phyloP scores from a whole-genome alignment of 306 rosid genomes.

The Luffa aegyptiaca region DNA sequence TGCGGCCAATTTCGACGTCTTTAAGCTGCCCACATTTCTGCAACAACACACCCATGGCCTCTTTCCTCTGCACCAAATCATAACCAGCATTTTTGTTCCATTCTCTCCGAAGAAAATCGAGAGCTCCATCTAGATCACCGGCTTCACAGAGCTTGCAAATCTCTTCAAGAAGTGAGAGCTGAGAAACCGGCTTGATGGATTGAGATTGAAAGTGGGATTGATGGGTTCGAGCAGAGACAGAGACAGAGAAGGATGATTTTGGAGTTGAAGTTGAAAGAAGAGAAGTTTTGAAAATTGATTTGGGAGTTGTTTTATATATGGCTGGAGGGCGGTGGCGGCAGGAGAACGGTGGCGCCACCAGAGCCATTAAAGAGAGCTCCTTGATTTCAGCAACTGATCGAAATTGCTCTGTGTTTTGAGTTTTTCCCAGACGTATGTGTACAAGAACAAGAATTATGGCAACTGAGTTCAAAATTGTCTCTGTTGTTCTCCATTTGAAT shows the following conservation, averaged over 20 bases:
- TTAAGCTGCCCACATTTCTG: slow-evolving; percentile 44
- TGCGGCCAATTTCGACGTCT: slow-evolving; percentile 42
- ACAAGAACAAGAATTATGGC: not conserved
- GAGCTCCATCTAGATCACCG: slow-evolving; percentile 40
- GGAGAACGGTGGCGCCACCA: slow-evolving; percentile 22
- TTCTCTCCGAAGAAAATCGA: slow-evolving; percentile 27
- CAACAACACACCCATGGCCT: slow-evolving; percentile 35
- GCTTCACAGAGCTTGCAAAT: slow-evolving; percentile 37
- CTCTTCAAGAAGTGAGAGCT: slow-evolving; percentile 23
- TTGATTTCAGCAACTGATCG: not conserved
- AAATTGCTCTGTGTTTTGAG: not conserved
- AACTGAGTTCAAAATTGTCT: not conserved
- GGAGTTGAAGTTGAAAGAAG: slow-evolving; percentile 14
- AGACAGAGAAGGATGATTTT: slow-evolving; percentile 4
- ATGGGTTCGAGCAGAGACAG: slow-evolving; percentile 14
- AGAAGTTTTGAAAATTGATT: not conserved
- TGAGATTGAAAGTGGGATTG: not conserved
- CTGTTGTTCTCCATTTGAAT: not conserved
- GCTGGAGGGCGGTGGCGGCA: slow-evolving; percentile 2
- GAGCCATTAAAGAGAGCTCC: slow-evolving; percentile 21
- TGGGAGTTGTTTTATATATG: not conserved
- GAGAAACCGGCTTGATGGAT: not conserved
- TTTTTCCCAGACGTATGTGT: not conserved
- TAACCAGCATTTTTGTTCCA: slow-evolving; percentile 17
- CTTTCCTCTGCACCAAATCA: slow-evolving; percentile 16